Evolutionary conservation across 371 early-diverging fungal genomes (phyloP).

Genomic region (Vairimorpha apis): DNA sequence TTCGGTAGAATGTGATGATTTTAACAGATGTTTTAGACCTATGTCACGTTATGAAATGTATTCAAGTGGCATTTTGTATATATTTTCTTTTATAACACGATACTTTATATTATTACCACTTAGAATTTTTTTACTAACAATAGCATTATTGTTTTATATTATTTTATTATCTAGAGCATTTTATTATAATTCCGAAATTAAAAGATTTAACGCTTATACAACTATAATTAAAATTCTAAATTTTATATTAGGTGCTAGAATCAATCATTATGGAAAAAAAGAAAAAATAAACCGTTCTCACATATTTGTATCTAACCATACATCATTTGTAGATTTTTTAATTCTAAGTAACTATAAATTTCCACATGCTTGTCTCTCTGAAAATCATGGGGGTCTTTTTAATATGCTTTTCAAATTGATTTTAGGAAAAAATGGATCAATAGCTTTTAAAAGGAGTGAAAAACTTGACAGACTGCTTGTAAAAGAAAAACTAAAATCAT

Average conservation of each 20-base stretch:
- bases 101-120: constrained; percentile 58
- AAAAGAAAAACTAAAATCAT: constrained; percentile 64
- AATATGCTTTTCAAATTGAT: constrained; percentile 69
- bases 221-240: constrained; percentile 41
- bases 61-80: constrained; percentile 42
- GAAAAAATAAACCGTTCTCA: constrained; percentile 66
- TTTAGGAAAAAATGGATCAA: constrained; percentile 67
- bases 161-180: constrained; percentile 19
- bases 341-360: constrained; percentile 69
- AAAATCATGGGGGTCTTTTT: constrained; percentile 66
- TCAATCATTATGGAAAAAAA: constrained; percentile 68
- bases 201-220: constrained; percentile 15
- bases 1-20: constrained; percentile 55
- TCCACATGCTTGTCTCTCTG: constrained; percentile 71
- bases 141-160: constrained; percentile 15
- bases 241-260: constrained; percentile 37
- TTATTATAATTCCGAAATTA: background rate
- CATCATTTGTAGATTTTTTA: constrained; percentile 72
- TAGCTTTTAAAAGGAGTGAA: constrained; percentile 70
- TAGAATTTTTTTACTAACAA: constrained; percentile 29
- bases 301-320: constrained; percentile 72
- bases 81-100: constrained; percentile 53
- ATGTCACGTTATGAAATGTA: constrained; percentile 36
- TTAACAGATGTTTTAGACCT: constrained; percentile 54
- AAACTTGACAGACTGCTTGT: constrained; percentile 66